Percentiles rank a stretch among this genome's conserved stretches.
These are phyloP conservation scores for Colletotrichum horii DNA, from an alignment of 2,329 filamentous ascomycete species.

Conservation along the genomic window DNA sequence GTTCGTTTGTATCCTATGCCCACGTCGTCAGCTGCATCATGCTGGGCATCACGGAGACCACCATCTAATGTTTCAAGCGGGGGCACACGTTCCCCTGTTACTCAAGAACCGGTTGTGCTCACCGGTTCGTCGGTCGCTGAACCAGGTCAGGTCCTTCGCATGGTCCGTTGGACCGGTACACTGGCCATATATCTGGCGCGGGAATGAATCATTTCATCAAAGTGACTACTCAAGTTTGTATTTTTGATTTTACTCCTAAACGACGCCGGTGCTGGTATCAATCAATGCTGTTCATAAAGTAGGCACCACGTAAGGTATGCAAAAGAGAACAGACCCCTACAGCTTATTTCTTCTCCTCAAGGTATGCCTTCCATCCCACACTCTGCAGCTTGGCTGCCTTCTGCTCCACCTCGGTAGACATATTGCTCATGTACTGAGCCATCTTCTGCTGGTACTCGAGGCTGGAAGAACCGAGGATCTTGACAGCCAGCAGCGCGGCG, in stretches of 20 bases:
- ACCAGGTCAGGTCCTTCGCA: not conserved
- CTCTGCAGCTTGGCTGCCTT: slow-evolving; percentile 65
- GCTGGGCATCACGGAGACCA: not conserved
- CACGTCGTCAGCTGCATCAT: not conserved
- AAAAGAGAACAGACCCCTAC: not conserved
- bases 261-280: slow-evolving; percentile 18
- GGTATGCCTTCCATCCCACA: slow-evolving; percentile 61
- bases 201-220: not conserved
- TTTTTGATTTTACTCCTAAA: not conserved
- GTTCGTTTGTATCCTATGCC: not conserved
- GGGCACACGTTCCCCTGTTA: not conserved
- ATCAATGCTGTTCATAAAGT: slow-evolving; percentile 7
- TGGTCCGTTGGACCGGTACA: not conserved
- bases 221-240: not conserved
- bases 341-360: slow-evolving; percentile 39
- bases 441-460: slow-evolving; percentile 61
- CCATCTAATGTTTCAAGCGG: not conserved
- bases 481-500: slow-evolving; percentile 73
- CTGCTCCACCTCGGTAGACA: slow-evolving; percentile 66
- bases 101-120: not conserved
- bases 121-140: not conserved
- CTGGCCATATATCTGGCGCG: not conserved
- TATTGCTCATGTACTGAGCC: slow-evolving; percentile 65
- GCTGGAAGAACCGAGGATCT: slow-evolving; percentile 67
- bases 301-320: not conserved